Evolutionary conservation across 1,139 yeast genomes (phyloP), one percentile per base, ranked within the genome.

Genomic region (Suhomyces wounanorum): DNA sequence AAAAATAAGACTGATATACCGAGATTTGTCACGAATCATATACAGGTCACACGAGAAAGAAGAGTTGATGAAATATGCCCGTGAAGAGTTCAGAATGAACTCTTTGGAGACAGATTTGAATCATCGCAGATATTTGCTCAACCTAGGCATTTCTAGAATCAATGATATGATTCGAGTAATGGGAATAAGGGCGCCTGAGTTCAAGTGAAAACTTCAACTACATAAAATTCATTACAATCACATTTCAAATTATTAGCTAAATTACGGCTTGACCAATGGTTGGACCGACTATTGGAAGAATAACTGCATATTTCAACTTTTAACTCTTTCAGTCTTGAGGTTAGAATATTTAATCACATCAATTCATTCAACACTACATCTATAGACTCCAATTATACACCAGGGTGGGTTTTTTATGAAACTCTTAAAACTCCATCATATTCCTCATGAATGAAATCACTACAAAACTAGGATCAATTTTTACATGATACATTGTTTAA

Each of bases 81-180:
- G 72, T 46, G 68, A 59, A 13, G 81, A 77, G 56, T 77, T 77
- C 57, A 64, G 63, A 39, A 52, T 65, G 41, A 62, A 66, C 45
- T 58, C 60, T 11, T 49, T 61, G 16, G 65, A 61, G 44, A 63
- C 67, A 25, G 76, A 73, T 47, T 61, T 76, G 46, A 61, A 63
- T 21, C 74, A 75, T 48, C 57, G 80, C 40, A 70, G 69, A 55
- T 77, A 75, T 55, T 62, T 77, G 54, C 64, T 77, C 51, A 68
- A 62, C 47, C 62, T 65, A 39, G 81, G 80, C 0, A 62, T 72
- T 6, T 57, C 61, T 14, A 58, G 61, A 30, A 62, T 65, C 40
- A 60, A 64, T 41, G 65, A 62, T 14, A 63, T 66, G 66, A 53
- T 61, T 28, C 53, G 52, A 33, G 56, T 59, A 39, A 49, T 61